Evolutionary conservation across 345 rosid species (phyloP).

Genomic region (Hibiscus trionum): DNA sequence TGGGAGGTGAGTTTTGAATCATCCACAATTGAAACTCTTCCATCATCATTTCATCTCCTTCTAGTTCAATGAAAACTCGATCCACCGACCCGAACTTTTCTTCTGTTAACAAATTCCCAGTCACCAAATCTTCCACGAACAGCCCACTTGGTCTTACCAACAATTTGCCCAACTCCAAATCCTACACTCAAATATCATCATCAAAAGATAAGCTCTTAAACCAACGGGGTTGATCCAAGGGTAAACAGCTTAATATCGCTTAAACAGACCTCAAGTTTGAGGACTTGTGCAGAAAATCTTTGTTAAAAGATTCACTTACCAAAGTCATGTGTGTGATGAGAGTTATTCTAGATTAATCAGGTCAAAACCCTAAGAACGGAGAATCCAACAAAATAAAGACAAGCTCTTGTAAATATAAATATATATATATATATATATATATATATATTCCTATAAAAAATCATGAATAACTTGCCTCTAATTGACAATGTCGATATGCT

Average conservation of each 20-base stretch:
- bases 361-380: too few relatives aligned
- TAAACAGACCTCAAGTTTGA: too few relatives aligned
- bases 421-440: not conserved
- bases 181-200: conserved; percentile 12
- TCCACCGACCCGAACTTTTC: conserved; percentile 21
- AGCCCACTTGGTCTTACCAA: conserved; percentile 25
- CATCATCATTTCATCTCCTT: conserved; percentile 23
- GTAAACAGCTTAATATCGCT: too few relatives aligned
- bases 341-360: too few relatives aligned
- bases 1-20: conserved; percentile 14
- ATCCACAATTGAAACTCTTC: conserved; percentile 25
- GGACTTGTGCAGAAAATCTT: too few relatives aligned
- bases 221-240: too few relatives aligned
- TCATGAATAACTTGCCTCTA: conserved; percentile 17
- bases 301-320: too few relatives aligned
- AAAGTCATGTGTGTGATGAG: too few relatives aligned
- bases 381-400: too few relatives aligned
- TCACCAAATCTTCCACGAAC: conserved; percentile 19
- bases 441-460: not conserved
- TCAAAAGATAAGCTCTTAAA: too few relatives aligned
- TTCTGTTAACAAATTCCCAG: conserved; percentile 18
- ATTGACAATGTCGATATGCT: conserved; percentile 19
- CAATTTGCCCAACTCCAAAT: conserved; percentile 26
- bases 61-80: conserved; percentile 22
- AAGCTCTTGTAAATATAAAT: too few relatives aligned